Evolutionary conservation across 2,329 filamentous ascomycete genomes (phyloP).

Genomic region (Blastomyces silverae): DNA sequence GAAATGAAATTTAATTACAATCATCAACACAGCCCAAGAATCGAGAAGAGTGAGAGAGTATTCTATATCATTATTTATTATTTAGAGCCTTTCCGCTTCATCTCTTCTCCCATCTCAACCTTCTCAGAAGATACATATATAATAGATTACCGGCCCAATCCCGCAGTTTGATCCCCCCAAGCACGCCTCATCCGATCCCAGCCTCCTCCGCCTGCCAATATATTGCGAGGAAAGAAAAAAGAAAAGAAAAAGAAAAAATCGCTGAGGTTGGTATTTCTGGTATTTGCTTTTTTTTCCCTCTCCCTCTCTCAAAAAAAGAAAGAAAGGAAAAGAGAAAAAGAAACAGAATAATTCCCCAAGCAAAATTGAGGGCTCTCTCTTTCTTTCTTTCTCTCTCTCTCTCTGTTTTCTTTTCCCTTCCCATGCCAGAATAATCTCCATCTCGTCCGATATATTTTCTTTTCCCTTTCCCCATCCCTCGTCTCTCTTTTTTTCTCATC

Average conservation of each 20-base stretch:
- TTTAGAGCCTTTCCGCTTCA: background rate
- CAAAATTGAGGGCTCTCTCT: background rate
- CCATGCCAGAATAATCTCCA: too few species aligned
- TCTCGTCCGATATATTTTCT: too few species aligned
- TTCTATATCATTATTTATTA: background rate
- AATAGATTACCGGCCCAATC: background rate
- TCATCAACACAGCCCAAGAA: background rate
- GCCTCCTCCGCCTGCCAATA: background rate
- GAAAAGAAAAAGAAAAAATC: slow-evolving; percentile 17
- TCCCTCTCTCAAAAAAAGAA: background rate
- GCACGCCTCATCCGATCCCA: slow-evolving; percentile 9
- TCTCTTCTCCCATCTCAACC: background rate
- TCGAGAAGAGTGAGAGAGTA: background rate
- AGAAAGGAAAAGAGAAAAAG: background rate
- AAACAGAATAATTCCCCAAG: background rate
- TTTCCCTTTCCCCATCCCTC: slow-evolving; percentile 7
- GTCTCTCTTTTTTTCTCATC: slow-evolving; percentile 25
- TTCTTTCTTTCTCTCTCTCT: background rate
- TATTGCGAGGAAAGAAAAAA: too few species aligned
- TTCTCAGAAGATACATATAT: background rate
- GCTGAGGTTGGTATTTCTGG: slow-evolving; percentile 21
- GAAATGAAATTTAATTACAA: background rate
- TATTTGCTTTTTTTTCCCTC: background rate
- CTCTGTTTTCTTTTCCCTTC: background rate
- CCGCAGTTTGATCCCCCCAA: background rate